Evolutionary conservation across 768 basidiomycete species (phyloP).

Genomic region (Leccinum rimulosum): DNA sequence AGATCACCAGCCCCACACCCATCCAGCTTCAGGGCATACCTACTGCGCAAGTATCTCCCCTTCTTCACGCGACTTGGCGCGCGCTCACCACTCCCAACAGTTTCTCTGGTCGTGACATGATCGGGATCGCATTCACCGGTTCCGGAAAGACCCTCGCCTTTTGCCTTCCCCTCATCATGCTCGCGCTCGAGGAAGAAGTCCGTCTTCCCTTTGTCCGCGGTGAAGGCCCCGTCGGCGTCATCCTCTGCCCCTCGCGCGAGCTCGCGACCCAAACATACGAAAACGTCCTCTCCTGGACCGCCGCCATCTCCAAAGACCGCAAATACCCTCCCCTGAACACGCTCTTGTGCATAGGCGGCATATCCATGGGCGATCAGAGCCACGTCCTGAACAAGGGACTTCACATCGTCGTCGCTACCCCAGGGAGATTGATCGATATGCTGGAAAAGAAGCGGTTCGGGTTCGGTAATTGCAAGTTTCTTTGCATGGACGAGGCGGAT

Average conservation of each 20-base stretch:
- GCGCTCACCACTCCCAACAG: constrained; percentile 38
- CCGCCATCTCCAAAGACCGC: constrained; percentile 72
- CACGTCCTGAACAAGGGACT: constrained; percentile 88
- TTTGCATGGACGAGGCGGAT: constrained; percentile 99
- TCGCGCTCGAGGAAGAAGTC: constrained; percentile 89
- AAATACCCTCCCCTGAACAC: constrained; percentile 85
- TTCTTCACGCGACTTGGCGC: background rate
- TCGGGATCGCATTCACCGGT: constrained; percentile 98
- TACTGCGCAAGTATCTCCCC: constrained; percentile 64
- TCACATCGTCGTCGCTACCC: constrained; percentile 96
- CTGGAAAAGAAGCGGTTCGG: constrained; percentile 92
- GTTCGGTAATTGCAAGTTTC: constrained; percentile 90
- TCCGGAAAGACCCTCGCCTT: constrained; percentile 99
- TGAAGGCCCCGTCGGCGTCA: constrained; percentile 95
- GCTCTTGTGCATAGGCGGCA: constrained; percentile 94
- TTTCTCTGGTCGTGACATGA: constrained; percentile 94
- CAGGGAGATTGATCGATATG: constrained; percentile 97
- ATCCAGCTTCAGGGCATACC: constrained; percentile 98
- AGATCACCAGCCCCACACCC: constrained; percentile 85
- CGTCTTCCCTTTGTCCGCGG: constrained; percentile 88
- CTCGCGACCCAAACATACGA: constrained; percentile 97
- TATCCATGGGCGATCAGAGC: constrained; percentile 97
- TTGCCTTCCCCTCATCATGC: constrained; percentile 96
- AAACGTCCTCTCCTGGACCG: constrained; percentile 85
- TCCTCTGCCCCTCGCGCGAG: constrained; percentile 96